phyloP scores from a whole-genome alignment of 306 rosid species.

The Pterocarpus macrocarpus region DNA sequence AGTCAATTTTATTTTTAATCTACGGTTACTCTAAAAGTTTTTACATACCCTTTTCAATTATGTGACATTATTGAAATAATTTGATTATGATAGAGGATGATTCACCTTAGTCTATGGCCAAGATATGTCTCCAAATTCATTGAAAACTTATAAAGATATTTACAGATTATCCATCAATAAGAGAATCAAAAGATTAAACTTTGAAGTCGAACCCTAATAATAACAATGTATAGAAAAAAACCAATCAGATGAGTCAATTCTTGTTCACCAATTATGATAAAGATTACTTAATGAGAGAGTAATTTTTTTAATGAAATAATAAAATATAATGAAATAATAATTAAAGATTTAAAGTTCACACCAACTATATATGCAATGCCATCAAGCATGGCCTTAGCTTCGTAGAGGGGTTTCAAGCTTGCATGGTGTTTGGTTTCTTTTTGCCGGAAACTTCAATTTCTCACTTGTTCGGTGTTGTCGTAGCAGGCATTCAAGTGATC shows the following conservation, averaged over 20 bases:
- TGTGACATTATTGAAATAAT: background rate
- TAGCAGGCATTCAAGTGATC: no score
- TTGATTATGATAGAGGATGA: background rate
- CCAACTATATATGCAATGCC: background rate
- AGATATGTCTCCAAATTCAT: no score
- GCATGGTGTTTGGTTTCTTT: background rate
- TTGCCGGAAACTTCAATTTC: no score
- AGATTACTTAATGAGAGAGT: background rate
- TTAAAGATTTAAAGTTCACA: background rate
- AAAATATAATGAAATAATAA: background rate
- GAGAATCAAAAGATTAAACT: no score
- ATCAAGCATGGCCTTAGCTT: no score
- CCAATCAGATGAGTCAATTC: no score
- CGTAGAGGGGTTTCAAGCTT: background rate
- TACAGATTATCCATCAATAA: no score
- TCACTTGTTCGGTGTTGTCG: background rate
- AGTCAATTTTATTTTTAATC: background rate
- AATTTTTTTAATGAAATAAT: background rate
- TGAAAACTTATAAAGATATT: no score
- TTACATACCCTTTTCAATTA: background rate
- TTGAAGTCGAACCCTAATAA: no score
- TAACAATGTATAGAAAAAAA: no score
- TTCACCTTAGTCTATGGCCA: no score
- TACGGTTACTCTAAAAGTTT: background rate
- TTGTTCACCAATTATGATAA: background rate